Conservation (phyloP, 352 stramenopile species). For the Phytophthora syringae region DNA sequence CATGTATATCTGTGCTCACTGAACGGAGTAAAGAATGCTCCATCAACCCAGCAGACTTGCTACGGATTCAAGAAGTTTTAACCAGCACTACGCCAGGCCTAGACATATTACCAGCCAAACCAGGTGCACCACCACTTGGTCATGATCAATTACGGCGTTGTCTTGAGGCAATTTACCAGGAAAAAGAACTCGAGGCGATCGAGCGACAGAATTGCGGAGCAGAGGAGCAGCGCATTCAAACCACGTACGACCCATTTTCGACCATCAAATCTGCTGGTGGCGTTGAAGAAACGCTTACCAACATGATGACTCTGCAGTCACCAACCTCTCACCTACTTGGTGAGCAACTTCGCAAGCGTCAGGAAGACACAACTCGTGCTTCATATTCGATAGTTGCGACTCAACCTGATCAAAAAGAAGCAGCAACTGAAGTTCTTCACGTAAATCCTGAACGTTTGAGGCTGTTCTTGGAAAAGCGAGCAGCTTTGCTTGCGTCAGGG, state of each 20-base stretch:
- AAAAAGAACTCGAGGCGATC: constrained; percentile 41
- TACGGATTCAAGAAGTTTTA: constrained; percentile 12
- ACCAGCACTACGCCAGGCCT: not conserved
- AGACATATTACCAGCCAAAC: constrained; percentile 1
- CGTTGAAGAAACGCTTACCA: constrained; percentile 53
- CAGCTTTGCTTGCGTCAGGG: constrained; percentile 31
- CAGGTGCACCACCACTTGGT: not conserved
- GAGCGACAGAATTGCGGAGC: constrained; percentile 21
- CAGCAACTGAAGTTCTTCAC: constrained; percentile 13
- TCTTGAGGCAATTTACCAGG: constrained; percentile 44
- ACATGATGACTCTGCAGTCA: constrained; percentile 38
- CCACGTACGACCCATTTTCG: constrained; percentile 63
- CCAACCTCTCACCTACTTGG: constrained; percentile 32
- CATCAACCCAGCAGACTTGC: constrained; percentile 6
- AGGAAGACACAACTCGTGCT: constrained; percentile 48
- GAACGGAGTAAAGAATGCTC: not conserved
- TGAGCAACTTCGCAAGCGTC: constrained; percentile 56
- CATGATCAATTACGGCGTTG: constrained; percentile 32
- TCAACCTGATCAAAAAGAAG: constrained; percentile 1
- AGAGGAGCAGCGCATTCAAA: constrained; percentile 24
- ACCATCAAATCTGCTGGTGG: constrained; percentile 59
- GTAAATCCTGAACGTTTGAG: constrained; percentile 47
- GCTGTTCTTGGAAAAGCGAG: constrained; percentile 43
- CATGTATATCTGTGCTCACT: not conserved
- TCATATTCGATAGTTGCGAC: not conserved